Evolutionary conservation across 345 rosid species (phyloP).

Genomic region (Luvunga scandens): DNA sequence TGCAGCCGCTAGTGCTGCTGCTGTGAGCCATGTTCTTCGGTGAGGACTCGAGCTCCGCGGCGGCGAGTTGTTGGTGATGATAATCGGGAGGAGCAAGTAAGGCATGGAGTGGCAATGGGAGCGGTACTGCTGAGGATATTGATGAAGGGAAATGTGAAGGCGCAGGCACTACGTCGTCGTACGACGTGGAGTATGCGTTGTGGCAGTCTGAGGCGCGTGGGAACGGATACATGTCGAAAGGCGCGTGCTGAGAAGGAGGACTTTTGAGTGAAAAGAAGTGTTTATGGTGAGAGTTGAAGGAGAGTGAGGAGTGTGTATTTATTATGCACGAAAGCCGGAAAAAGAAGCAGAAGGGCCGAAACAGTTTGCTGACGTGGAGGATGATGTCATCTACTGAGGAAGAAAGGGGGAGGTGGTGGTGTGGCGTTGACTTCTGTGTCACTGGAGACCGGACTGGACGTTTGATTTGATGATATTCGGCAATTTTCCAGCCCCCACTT

Average conservation of each 20-base stretch:
- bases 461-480: neutral
- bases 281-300: neutral
- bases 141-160: slow-evolving; percentile 27
- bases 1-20: slow-evolving; percentile 34
- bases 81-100: slow-evolving; percentile 16
- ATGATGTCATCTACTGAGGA: slow-evolving; percentile 27
- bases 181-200: slow-evolving; percentile 17
- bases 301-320: slow-evolving; percentile 20
- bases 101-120: slow-evolving; percentile 14
- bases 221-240: neutral
- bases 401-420: neutral
- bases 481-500: neutral
- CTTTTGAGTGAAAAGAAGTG: neutral
- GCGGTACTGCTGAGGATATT: neutral
- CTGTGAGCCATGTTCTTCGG: slow-evolving; percentile 25
- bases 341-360: neutral
- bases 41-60: slow-evolving; percentile 16
- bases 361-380: slow-evolving; percentile 33
- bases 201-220: slow-evolving; percentile 23
- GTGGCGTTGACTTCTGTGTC: slow-evolving; percentile 44
- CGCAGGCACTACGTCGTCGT: slow-evolving; percentile 22
- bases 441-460: neutral
- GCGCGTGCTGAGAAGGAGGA: neutral
- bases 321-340: slow-evolving; percentile 23
- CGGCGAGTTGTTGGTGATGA: slow-evolving; percentile 21